Evolutionary conservation across 1,284 basidiomycete genomes (phyloP).

Genomic region (Sutorius eximius): DNA sequence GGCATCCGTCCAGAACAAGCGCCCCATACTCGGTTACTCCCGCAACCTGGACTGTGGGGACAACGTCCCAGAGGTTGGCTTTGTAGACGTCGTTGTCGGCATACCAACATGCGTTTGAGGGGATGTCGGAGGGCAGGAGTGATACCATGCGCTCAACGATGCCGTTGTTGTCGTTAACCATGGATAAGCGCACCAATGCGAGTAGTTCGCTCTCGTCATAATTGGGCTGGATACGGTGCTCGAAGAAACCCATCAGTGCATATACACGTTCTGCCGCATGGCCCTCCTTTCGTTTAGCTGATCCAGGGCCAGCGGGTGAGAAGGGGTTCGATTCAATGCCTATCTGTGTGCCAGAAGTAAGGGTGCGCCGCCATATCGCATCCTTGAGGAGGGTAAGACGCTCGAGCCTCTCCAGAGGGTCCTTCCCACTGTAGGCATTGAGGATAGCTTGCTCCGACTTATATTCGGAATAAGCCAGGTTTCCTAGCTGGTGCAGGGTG

Average conservation of each 20-base stretch:
- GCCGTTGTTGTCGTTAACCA: conserved; percentile 25
- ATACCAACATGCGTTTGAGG: conserved; percentile 11
- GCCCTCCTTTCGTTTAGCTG: neutral
- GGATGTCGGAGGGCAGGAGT: conserved; percentile 7
- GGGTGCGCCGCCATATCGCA: conserved; percentile 19
- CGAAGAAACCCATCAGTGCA: conserved; percentile 25
- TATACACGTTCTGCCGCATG: conserved; percentile 21
- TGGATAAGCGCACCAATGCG: conserved; percentile 20
- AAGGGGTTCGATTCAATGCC: no score
- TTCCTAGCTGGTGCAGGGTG: conserved; percentile 11
- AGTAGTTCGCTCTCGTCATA: conserved; percentile 14
- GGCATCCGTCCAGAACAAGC: conserved; percentile 20
- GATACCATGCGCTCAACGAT: conserved; percentile 25
- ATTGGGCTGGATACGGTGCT: conserved; percentile 20
- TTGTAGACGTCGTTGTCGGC: conserved; percentile 17
- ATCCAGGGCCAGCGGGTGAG: neutral
- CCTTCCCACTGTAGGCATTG: neutral
- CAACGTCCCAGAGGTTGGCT: conserved; percentile 20
- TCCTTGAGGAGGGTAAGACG: conserved; percentile 15
- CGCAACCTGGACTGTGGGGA: conserved; percentile 20
- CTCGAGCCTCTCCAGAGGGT: conserved; percentile 16
- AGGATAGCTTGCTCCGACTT: conserved; percentile 1
- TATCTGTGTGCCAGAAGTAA: neutral
- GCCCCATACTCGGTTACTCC: conserved; percentile 20
- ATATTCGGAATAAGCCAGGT: conserved; percentile 11